Evolutionary conservation across 805 yeast genomes (phyloP).

Genomic region (Nakazawaea peltata): DNA sequence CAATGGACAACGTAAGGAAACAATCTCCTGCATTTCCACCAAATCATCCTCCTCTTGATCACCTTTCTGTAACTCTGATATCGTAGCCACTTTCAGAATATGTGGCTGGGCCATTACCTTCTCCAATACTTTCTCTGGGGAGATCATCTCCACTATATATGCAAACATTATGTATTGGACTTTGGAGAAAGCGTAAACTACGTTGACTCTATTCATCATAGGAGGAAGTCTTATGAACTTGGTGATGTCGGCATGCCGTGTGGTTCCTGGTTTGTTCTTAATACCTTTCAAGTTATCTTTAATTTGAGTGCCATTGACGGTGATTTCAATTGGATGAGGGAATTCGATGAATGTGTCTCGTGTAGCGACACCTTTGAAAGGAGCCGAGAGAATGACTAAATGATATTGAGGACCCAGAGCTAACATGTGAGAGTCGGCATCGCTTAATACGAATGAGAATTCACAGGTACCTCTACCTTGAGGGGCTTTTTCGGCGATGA

Average conservation of each 20-base stretch:
- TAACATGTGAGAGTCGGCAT: conserved; percentile 33
- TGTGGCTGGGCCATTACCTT: conserved; percentile 38
- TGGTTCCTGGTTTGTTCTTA: conserved; percentile 69
- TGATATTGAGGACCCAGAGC: conserved; percentile 20
- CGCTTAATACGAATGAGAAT: conserved; percentile 32
- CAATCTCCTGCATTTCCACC: conserved; percentile 53
- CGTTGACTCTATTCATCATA: conserved; percentile 33
- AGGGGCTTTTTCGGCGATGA: conserved; percentile 29
- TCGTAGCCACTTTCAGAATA: conserved; percentile 43
- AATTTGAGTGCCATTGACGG: conserved; percentile 43
- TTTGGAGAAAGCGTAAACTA: conserved; percentile 52
- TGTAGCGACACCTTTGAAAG: conserved; percentile 18
- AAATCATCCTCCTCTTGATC: conserved; percentile 64
- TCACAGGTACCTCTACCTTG: conserved; percentile 38
- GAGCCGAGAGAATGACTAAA: conserved; percentile 50
- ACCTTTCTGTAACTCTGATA: conserved; percentile 34
- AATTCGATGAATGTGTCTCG: conserved; percentile 41
- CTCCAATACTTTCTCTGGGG: conserved; percentile 33
- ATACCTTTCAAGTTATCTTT: conserved; percentile 62
- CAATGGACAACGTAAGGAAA: conserved; percentile 74
- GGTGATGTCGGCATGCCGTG: conserved; percentile 76
- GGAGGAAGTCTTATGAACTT: conserved; percentile 27
- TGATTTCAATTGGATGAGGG: conserved; percentile 67
- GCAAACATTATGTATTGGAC: conserved; percentile 42
- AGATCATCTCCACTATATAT: conserved; percentile 45